phyloP scores from a whole-genome alignment of 1,284 basidiomycete genomes.

The Pyrrhoderma lamaoense region DNA sequence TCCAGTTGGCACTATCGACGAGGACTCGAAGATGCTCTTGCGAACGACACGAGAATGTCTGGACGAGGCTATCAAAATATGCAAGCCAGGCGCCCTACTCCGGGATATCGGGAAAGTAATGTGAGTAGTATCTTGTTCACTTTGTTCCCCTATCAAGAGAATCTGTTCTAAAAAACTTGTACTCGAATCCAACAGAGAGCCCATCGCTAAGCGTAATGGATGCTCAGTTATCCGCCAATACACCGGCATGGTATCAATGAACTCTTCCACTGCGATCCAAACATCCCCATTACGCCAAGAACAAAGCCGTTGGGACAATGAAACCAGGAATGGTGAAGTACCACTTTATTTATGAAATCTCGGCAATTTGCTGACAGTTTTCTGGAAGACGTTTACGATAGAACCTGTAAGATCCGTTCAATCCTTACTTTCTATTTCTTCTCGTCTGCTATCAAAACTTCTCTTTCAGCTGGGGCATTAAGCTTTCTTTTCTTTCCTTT shows the following conservation, averaged over 20 bases:
- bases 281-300: slow-evolving; percentile 83
- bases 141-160: slow-evolving; percentile 5
- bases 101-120: slow-evolving; percentile 78
- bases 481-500: slow-evolving; percentile 16
- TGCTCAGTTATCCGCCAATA: slow-evolving; percentile 85
- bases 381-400: slow-evolving; percentile 36
- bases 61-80: slow-evolving; percentile 82
- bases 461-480: too few species aligned
- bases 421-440: slow-evolving; percentile 13
- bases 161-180: slow-evolving; percentile 17
- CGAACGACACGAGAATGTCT: slow-evolving; percentile 72
- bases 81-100: slow-evolving; percentile 85
- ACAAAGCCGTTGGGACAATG: slow-evolving; percentile 78
- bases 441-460: slow-evolving; percentile 23
- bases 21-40: slow-evolving; percentile 77
- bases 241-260: slow-evolving; percentile 86
- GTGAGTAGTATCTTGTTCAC: slow-evolving; percentile 36
- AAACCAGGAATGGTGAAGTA: slow-evolving; percentile 73
- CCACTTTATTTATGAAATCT: background rate
- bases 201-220: slow-evolving; percentile 69
- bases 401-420: slow-evolving; percentile 52
- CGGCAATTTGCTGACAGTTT: background rate
- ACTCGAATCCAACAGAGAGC: slow-evolving; percentile 48
- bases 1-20: slow-evolving; percentile 81
- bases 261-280: slow-evolving; percentile 71